Evolutionary conservation across 1,139 yeast genomes (phyloP).

Genomic region (Chernovozyma aurita): DNA sequence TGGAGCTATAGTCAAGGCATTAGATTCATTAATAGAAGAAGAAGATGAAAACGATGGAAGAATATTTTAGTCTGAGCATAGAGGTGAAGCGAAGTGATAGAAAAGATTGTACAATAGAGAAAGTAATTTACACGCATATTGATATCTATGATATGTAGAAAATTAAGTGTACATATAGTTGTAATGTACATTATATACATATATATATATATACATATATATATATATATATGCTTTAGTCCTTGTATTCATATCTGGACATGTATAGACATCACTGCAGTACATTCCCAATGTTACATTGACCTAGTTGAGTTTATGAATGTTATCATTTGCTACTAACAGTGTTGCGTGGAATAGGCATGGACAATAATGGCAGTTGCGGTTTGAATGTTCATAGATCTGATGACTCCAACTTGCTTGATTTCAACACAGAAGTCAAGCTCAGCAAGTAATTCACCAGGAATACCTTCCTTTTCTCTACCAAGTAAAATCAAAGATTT

Average conservation of each 20-base stretch:
- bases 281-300: too few species aligned
- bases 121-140: too few species aligned
- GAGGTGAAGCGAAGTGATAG: neutral
- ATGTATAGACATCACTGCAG: too few species aligned
- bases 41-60: conserved; percentile 31
- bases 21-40: conserved; percentile 36
- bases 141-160: conserved; percentile 1
- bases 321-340: too few species aligned
- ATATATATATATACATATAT: too few species aligned
- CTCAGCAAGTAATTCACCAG: conserved; percentile 78
- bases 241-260: too few species aligned
- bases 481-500: conserved; percentile 79
- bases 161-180: too few species aligned
- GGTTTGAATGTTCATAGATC: conserved; percentile 96
- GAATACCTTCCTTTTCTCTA: conserved; percentile 86
- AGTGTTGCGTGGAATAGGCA: conserved; percentile 80
- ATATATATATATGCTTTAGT: too few species aligned
- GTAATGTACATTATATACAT: too few species aligned
- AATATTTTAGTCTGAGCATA: conserved; percentile 22
- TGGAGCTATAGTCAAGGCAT: conserved; percentile 31
- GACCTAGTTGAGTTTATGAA: too few species aligned
- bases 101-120: conserved; percentile 5
- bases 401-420: conserved; percentile 84
- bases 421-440: conserved; percentile 86
- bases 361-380: conserved; percentile 93